phyloP scores from a whole-genome alignment of 768 basidiomycete species.

The Vararia minispora region DNA sequence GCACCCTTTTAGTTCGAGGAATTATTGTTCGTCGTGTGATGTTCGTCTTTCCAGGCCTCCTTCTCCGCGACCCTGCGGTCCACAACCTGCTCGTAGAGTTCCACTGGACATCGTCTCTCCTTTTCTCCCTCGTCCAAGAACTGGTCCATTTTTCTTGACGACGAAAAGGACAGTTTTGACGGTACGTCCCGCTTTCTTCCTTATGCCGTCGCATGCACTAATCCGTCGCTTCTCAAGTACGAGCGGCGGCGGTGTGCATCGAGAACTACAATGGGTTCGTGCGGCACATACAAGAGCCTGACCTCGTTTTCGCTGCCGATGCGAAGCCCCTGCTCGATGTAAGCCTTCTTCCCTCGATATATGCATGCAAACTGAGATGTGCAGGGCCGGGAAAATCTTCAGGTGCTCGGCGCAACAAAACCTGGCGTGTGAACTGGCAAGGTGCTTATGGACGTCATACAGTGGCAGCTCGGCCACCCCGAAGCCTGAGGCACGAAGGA shows the following conservation, averaged over 20 bases:
- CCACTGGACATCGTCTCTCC: slow-evolving; percentile 58
- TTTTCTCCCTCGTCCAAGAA: slow-evolving; percentile 71
- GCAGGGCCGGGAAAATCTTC: slow-evolving; percentile 63
- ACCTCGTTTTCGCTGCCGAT: slow-evolving; percentile 49
- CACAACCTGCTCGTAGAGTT: slow-evolving; percentile 53
- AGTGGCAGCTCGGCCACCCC: slow-evolving; percentile 84
- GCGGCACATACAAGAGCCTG: slow-evolving; percentile 46
- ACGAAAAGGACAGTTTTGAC: slow-evolving; percentile 28
- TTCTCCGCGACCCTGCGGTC: slow-evolving; percentile 55
- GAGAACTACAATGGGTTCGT: slow-evolving; percentile 57
- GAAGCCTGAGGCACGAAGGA: slow-evolving; percentile 48
- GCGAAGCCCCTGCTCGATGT: slow-evolving; percentile 73
- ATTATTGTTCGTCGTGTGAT: no score
- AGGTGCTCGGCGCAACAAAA: slow-evolving; percentile 37
- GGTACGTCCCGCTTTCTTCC: slow-evolving; percentile 23
- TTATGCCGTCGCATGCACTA: slow-evolving; percentile 10
- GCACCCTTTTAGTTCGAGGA: no score
- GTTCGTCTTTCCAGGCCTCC: slow-evolving; percentile 44
- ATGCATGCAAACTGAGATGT: no score
- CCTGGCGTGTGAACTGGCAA: slow-evolving; percentile 64
- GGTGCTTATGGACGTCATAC: slow-evolving; percentile 52
- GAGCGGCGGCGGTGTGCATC: slow-evolving; percentile 37
- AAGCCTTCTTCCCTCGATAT: slow-evolving; percentile 18
- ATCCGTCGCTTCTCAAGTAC: slow-evolving; percentile 23
- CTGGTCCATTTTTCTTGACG: slow-evolving; percentile 42